Evolutionary conservation across 257 asterid genomes (phyloP).

Genomic region (Ilex asprella): DNA sequence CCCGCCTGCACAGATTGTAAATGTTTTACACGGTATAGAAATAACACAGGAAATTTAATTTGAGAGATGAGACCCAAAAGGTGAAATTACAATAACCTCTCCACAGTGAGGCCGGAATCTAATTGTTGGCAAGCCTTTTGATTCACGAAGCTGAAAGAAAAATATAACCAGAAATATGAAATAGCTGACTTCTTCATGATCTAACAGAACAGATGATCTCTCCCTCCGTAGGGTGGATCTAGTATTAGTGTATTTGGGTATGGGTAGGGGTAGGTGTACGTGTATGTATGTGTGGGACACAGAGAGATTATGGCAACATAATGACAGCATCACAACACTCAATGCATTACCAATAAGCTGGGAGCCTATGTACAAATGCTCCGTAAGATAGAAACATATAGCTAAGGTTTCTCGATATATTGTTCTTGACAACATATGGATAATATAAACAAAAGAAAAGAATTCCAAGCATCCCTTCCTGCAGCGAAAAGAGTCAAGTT

Average conservation of each 20-base stretch:
- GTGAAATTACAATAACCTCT: conserved; percentile 57
- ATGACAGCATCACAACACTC: not conserved
- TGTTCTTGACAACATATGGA: too few relatives aligned
- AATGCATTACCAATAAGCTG: too few relatives aligned
- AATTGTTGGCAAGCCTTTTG: conserved; percentile 76
- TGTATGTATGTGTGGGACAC: not conserved
- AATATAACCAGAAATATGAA: conserved; percentile 8
- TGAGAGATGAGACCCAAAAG: conserved; percentile 3
- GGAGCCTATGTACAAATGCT: too few relatives aligned
- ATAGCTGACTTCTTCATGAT: not conserved
- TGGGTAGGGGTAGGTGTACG: not conserved
- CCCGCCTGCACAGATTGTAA: conserved; percentile 64
- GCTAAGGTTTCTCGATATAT: too few relatives aligned
- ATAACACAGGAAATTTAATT: not conserved
- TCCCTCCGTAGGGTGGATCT: not conserved
- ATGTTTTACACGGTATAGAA: not conserved
- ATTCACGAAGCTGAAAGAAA: conserved; percentile 79
- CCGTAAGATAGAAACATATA: too few relatives aligned
- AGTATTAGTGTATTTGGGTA: too few relatives aligned
- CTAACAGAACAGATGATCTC: not conserved
- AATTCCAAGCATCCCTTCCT: too few relatives aligned
- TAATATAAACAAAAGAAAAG: too few relatives aligned
- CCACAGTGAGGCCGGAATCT: conserved; percentile 97
- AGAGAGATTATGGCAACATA: not conserved
- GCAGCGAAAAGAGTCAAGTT: too few relatives aligned